Percentiles rank a stretch among this genome's conserved stretches.
These are phyloP conservation scores for Talaromyces wortmannii DNA, from an alignment of 495 filamentous ascomycete genomes.

Conservation along the genomic window DNA sequence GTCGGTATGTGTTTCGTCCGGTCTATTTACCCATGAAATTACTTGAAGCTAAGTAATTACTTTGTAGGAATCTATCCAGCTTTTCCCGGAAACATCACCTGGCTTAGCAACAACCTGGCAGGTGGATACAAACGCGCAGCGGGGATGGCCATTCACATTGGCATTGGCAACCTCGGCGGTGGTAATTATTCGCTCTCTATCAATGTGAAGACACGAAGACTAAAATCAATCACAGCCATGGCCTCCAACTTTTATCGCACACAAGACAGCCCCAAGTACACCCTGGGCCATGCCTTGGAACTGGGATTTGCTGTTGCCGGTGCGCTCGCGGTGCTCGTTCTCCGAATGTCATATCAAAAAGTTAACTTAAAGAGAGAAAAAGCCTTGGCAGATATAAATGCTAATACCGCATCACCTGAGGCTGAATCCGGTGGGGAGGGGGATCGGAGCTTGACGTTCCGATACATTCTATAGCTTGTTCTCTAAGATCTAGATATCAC, in stretches of 20 bases:
- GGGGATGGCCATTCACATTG: conserved; percentile 72
- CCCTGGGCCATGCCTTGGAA: conserved; percentile 63
- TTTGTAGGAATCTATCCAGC: conserved; percentile 31
- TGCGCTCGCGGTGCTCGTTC: conserved; percentile 46
- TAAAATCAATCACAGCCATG: conserved; percentile 41
- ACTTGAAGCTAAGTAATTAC: background rate
- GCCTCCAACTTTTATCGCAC: conserved; percentile 70
- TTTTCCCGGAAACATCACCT: conserved; percentile 60
- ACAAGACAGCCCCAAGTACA: conserved; percentile 55
- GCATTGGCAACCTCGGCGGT: conserved; percentile 65
- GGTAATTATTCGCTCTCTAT: conserved; percentile 12
- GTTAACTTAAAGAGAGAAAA: conserved; percentile 45
- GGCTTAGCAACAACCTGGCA: conserved; percentile 65
- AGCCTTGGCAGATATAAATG: background rate
- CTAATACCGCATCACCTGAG: background rate
- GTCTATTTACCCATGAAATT: background rate
- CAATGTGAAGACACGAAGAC: background rate
- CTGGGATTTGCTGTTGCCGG: conserved; percentile 60
- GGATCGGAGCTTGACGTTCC: background rate
- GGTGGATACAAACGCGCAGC: conserved; percentile 65
- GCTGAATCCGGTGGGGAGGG: background rate
- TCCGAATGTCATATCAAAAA: conserved; percentile 48
- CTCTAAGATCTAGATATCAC: too few species aligned
- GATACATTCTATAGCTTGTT: background rate
- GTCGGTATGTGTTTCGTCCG: conserved; percentile 53